Evolutionary conservation across 169 alveolate species (phyloP), one percentile per base, ranked within the genome.

Genomic region (Plasmodium adleri): DNA sequence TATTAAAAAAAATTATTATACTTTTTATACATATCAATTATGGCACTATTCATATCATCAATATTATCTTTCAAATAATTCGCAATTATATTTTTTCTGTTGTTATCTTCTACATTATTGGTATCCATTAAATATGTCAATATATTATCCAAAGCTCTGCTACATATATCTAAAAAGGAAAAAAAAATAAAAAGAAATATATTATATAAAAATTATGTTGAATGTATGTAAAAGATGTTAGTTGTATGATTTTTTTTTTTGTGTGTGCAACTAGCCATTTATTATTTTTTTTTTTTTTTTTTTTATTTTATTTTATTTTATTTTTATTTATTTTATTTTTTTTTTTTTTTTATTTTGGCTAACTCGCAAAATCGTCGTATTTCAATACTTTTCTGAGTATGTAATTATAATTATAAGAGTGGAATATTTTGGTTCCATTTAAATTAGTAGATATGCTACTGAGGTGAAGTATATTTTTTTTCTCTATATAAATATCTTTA

Each of bases 11-110:
- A 68, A 54, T 26, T 71, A 28, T 26, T 15, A 71, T 80, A 80
- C 62, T 80, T 80, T 24, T 80, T 80, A 52, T 67, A 80, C 90
- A 80, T 80, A 28, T 80, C 72, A 47, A 80, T 50, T 15, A 80
- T 32, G 15, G 83, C 78, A 49, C 66, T 32, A 49, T 80, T 80
- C 90, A 80, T 52, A 15, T 63, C 72, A 22, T 80, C 90, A 12
- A 80, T 71, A 26, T 80, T 80, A n/a, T 80, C 90, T 49, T 52
- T 68, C 52, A 80, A 43, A 60, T 80, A 80, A 26, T 67, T 80
- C 17, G 66, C 71, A 13, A 80, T 67, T 39, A 60, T 45, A 22
- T 71, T 54, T 52, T 71, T 80, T 26, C 45, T 71, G 22, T 50
- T 22, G 13, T 10, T n/a, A 6, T 80, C 80, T 26, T 80, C 83